Conservation (phyloP, 2,329 filamentous ascomycete species). For the Colletotrichum spinosum region DNA sequence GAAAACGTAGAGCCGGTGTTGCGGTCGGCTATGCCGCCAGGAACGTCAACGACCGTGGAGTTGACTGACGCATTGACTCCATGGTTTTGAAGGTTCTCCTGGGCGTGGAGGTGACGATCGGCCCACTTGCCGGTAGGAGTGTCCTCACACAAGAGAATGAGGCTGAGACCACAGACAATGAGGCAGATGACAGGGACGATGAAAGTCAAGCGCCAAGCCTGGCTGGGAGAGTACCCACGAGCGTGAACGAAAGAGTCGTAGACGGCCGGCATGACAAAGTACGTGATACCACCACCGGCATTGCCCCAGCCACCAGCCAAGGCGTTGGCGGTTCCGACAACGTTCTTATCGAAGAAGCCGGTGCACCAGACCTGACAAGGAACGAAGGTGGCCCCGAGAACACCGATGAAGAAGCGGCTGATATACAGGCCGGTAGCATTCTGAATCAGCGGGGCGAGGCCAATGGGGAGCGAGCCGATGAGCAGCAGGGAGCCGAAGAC, state of each 20-base stretch:
- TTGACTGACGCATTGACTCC: conserved; percentile 55
- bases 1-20: conserved; percentile 41
- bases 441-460: conserved; percentile 81
- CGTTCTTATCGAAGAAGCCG: conserved; percentile 92
- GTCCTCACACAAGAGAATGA: conserved; percentile 82
- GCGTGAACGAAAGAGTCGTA: conserved; percentile 78
- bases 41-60: conserved; percentile 61
- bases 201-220: conserved; percentile 88
- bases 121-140: conserved; percentile 87
- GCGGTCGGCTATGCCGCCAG: conserved; percentile 60
- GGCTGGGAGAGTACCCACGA: conserved; percentile 70
- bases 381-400: conserved; percentile 82
- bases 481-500: conserved; percentile 86
- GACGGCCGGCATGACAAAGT: conserved; percentile 93
- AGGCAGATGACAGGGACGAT: conserved; percentile 86
- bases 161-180: conserved; percentile 70
- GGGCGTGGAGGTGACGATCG: conserved; percentile 71
- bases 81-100: conserved; percentile 63
- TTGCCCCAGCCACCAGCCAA: conserved; percentile 89
- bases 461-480: conserved; percentile 82
- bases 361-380: conserved; percentile 94
- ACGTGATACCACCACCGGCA: conserved; percentile 88
- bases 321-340: conserved; percentile 90
- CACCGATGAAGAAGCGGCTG: conserved; percentile 83
- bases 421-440: conserved; percentile 73